These are phyloP conservation scores for Phytophthora meadii DNA, from an alignment of 352 stramenopile species.

Conservation along the genomic window DNA sequence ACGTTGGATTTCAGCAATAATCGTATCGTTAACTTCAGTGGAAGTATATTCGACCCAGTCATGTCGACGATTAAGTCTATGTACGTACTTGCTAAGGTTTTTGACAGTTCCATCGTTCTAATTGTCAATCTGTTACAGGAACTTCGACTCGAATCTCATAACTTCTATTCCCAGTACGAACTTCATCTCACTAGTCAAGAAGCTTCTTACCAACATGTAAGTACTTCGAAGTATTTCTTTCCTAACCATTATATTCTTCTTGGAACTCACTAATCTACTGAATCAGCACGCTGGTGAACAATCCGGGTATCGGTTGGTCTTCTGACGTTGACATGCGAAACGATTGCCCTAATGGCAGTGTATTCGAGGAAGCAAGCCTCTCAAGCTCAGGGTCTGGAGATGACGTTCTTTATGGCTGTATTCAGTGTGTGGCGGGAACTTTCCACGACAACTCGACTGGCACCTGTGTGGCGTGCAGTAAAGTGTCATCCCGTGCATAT, in stretches of 20 bases:
- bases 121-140: conserved; percentile 26
- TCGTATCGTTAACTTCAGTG: conserved; percentile 63
- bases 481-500: conserved; percentile 61
- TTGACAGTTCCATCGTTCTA: background rate
- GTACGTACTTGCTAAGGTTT: conserved; percentile 33
- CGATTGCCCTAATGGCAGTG: conserved; percentile 62
- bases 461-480: conserved; percentile 46
- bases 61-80: conserved; percentile 55
- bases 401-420: conserved; percentile 55
- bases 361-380: conserved; percentile 52
- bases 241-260: background rate
- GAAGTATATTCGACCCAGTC: conserved; percentile 52
- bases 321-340: conserved; percentile 40
- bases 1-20: conserved; percentile 69
- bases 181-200: conserved; percentile 54
- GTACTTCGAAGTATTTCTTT: conserved; percentile 2
- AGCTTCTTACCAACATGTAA: conserved; percentile 58
- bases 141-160: conserved; percentile 70
- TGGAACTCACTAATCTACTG: background rate
- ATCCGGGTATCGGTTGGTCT: conserved; percentile 58
- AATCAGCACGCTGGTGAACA: conserved; percentile 51
- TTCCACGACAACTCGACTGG: conserved; percentile 62
- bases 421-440: conserved; percentile 64
- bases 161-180: conserved; percentile 62
- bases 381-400: conserved; percentile 20